Percentiles rank a stretch among this genome's conserved stretches.
Conservation (phyloP, 352 stramenopile genomes). For the Pythium sukuiense region DNA sequence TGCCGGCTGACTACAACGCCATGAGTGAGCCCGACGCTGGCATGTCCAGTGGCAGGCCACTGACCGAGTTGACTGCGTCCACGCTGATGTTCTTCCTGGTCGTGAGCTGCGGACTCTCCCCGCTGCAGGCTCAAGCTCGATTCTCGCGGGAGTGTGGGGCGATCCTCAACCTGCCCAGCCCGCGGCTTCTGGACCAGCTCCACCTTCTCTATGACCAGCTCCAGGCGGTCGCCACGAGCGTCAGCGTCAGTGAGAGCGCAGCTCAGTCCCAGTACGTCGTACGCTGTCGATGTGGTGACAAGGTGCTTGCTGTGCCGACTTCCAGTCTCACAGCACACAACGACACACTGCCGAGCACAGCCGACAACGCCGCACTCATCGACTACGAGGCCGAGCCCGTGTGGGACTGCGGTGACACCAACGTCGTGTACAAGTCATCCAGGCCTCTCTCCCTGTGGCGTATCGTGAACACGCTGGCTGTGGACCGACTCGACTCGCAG, state of each 20-base stretch:
- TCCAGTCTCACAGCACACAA: slow-evolving; percentile 8
- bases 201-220: slow-evolving; percentile 19
- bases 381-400: slow-evolving; percentile 9
- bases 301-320: slow-evolving; percentile 30
- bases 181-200: slow-evolving; percentile 38
- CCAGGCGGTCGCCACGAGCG: not conserved
- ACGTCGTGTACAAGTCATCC: slow-evolving; percentile 22
- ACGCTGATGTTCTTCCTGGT: slow-evolving; percentile 59
- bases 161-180: slow-evolving; percentile 37
- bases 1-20: slow-evolving; percentile 30
- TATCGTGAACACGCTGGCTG: slow-evolving; percentile 27
- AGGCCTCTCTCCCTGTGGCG: slow-evolving; percentile 30
- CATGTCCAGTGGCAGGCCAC: not conserved
- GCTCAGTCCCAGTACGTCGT: slow-evolving; percentile 23
- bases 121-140: slow-evolving; percentile 31
- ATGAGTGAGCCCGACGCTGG: not conserved
- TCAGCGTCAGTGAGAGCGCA: slow-evolving; percentile 23
- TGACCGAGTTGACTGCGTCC: slow-evolving; percentile 30
- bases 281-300: slow-evolving; percentile 47
- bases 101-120: slow-evolving; percentile 25
- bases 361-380: not conserved
- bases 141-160: slow-evolving; percentile 35
- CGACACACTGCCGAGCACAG: not conserved
- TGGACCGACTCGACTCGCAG: slow-evolving; percentile 39
- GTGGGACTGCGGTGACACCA: slow-evolving; percentile 27